Conservation (phyloP, 2,329 filamentous ascomycete species). For the Saccharata proteae region DNA sequence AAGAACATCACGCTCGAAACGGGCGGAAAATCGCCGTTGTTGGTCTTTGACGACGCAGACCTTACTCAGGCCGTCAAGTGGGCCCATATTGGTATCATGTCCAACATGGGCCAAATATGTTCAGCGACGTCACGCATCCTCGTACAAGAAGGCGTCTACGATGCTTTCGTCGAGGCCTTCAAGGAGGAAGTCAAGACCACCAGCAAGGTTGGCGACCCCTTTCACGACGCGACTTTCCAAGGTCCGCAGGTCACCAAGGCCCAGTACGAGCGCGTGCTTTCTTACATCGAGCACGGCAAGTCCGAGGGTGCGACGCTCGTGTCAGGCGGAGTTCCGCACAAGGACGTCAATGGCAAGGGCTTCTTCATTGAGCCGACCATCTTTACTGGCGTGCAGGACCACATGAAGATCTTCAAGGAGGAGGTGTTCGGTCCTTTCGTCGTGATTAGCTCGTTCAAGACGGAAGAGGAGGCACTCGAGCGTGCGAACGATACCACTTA, state of each 20-base stretch:
- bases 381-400: slow-evolving; percentile 44
- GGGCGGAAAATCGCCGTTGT: slow-evolving; percentile 50
- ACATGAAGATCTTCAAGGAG: slow-evolving; percentile 43
- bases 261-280: slow-evolving; percentile 50
- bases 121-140: slow-evolving; percentile 41
- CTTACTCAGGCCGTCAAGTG: slow-evolving; percentile 28
- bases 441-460: slow-evolving; percentile 48
- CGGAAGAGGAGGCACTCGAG: slow-evolving; percentile 40
- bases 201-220: slow-evolving; percentile 26
- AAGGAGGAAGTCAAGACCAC: slow-evolving; percentile 33
- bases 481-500: slow-evolving; percentile 36
- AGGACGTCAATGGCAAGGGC: slow-evolving; percentile 26
- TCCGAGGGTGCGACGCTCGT: slow-evolving; percentile 42
- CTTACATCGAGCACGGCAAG: slow-evolving; percentile 44
- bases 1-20: slow-evolving; percentile 50
- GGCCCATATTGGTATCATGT: slow-evolving; percentile 32
- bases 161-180: slow-evolving; percentile 38
- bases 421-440: slow-evolving; percentile 54
- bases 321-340: slow-evolving; percentile 33
- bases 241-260: slow-evolving; percentile 53
- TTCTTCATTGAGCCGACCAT: slow-evolving; percentile 50
- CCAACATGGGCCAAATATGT: slow-evolving; percentile 43
- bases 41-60: slow-evolving; percentile 43
- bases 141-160: slow-evolving; percentile 48
- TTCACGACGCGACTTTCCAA: slow-evolving; percentile 30